Percentiles rank a stretch among this genome's conserved stretches.
Conservation (phyloP, 768 basidiomycete genomes). For the Tricholoma terreum region DNA sequence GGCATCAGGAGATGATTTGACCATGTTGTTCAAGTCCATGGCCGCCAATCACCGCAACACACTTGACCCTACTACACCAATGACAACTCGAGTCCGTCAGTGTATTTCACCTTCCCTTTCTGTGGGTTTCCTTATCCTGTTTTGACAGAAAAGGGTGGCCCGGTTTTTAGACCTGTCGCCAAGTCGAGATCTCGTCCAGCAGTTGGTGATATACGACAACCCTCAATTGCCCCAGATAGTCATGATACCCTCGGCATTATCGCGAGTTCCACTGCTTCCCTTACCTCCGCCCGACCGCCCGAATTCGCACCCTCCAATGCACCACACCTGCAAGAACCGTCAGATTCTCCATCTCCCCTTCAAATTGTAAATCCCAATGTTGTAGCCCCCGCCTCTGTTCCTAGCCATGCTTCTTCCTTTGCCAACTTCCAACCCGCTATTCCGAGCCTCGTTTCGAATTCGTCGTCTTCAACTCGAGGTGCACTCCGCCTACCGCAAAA, state of each 20-base stretch:
- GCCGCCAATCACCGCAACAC: not conserved
- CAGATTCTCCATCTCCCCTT: not conserved
- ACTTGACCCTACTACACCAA: constrained; percentile 13
- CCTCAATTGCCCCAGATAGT: constrained; percentile 18
- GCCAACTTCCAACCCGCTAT: not conserved
- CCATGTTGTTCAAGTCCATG: constrained; percentile 13
- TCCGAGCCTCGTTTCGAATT: not conserved
- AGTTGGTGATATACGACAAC: constrained; percentile 25
- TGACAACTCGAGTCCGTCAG: constrained; percentile 66
- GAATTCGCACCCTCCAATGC: not conserved
- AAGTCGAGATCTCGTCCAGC: constrained; percentile 49
- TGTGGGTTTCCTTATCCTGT: constrained; percentile 8
- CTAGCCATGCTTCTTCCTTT: not conserved
- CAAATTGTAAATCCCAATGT: not conserved
- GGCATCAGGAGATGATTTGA: constrained; percentile 11
- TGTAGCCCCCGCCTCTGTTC: not conserved
- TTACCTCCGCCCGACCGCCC: not conserved
- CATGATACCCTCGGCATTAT: not conserved
- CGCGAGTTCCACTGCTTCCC: not conserved
- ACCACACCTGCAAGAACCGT: not conserved
- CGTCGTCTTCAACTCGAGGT: not conserved
- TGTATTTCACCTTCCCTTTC: constrained; percentile 18
- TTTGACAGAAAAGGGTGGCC: constrained; percentile 63
- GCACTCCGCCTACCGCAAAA: not conserved
- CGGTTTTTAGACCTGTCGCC: constrained; percentile 65